Conservation (phyloP, 2,329 filamentous ascomycete genomes). For the Cryphonectria radicalis region DNA sequence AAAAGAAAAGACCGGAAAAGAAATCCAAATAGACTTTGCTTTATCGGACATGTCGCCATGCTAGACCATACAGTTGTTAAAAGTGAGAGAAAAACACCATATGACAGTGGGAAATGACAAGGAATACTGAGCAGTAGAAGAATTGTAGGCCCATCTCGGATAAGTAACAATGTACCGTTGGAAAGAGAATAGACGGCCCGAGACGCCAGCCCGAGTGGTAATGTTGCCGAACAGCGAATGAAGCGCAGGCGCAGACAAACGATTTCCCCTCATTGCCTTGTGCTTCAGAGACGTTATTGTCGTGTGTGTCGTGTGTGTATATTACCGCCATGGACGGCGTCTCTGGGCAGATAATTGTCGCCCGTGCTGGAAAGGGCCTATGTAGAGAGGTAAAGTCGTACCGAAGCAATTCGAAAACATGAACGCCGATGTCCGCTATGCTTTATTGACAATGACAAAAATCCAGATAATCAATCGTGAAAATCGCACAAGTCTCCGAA, state of each 20-base stretch:
- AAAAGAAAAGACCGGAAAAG: constrained; percentile 21
- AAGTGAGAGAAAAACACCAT: background rate
- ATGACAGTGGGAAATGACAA: constrained; percentile 9
- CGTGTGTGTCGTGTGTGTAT: background rate
- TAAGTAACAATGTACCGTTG: constrained; percentile 12
- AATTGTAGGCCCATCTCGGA: constrained; percentile 9
- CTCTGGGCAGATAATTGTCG: background rate
- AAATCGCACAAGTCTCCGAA: constrained; percentile 10
- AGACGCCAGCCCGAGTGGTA: constrained; percentile 15
- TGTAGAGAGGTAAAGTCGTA: constrained; percentile 4
- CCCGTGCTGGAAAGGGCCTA: background rate
- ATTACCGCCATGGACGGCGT: background rate
- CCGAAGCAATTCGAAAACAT: constrained; percentile 18
- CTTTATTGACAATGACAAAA: constrained; percentile 25
- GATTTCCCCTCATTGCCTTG: constrained; percentile 7
- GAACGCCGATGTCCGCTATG: constrained; percentile 29
- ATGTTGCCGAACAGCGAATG: constrained; percentile 1
- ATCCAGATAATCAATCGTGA: constrained; percentile 24
- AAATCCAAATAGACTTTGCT: constrained; percentile 26
- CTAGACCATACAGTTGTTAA: constrained; percentile 8
- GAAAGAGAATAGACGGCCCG: constrained; percentile 9
- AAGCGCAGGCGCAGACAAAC: background rate
- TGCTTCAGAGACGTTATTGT: background rate
- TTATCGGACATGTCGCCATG: constrained; percentile 20
- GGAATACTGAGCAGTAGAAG: constrained; percentile 15